Conservation (phyloP, 176 grass and related monocot genomes). For the Bonia amplexicaulis region DNA sequence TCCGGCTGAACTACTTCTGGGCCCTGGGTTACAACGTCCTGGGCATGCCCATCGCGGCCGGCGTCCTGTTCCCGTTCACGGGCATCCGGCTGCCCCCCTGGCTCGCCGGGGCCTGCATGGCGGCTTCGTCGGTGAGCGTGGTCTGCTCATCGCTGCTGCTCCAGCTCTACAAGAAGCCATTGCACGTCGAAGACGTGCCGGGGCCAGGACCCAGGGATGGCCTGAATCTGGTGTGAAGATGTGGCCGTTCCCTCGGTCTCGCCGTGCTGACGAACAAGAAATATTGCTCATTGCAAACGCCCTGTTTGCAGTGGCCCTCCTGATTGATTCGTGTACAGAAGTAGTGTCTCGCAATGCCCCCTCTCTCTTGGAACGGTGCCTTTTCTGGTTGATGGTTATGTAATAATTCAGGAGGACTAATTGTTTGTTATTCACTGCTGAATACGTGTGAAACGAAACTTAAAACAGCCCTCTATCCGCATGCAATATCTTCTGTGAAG, state of each 20-base stretch:
- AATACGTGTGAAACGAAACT: background rate
- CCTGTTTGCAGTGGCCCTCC: conserved; percentile 5
- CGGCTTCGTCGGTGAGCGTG: conserved; percentile 76
- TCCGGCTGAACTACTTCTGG: conserved; percentile 88
- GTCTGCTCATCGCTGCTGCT: conserved; percentile 91
- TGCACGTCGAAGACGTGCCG: conserved; percentile 29
- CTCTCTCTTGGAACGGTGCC: background rate
- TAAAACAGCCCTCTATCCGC: no score
- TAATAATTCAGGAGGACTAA: conserved; percentile 21
- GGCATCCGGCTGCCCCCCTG: conserved; percentile 83
- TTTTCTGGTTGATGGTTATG: background rate
- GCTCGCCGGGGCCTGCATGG: conserved; percentile 92
- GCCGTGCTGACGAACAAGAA: background rate
- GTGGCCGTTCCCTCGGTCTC: background rate
- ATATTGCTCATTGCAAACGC: background rate
- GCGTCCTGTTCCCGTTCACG: conserved; percentile 67
- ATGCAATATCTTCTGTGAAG: no score
- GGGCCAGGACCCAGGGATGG: background rate
- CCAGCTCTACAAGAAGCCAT: conserved; percentile 83
- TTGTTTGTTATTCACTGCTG: background rate
- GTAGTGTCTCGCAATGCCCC: background rate
- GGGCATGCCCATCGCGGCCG: conserved; percentile 68
- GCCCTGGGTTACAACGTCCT: conserved; percentile 91
- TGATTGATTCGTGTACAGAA: conserved; percentile 33
- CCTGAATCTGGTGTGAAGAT: conserved; percentile 36